Evolutionary conservation across 768 basidiomycete genomes (phyloP), one percentile per base, ranked within the genome.

Genomic region (Exsudoporus frostii): DNA sequence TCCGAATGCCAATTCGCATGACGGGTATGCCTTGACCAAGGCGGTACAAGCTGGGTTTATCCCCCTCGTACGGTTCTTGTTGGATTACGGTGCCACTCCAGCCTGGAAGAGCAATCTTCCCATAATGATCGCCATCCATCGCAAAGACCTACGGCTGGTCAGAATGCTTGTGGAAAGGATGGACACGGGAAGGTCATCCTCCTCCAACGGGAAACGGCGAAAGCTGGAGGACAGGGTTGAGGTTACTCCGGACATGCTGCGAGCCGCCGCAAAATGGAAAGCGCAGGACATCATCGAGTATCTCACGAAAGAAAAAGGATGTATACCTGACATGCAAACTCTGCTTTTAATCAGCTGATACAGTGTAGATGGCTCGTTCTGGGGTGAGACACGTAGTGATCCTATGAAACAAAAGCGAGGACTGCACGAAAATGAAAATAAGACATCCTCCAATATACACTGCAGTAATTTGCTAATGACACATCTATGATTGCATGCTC

Each of bases 21-120:
- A 80, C 3, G 95, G 94, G 1, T 97, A 94, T 63, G 85, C 88
- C 0, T 81, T 97, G 37, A 84, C 83, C 15, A 84, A 81, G 58
- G 92, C 94, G 2, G 89, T 92, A 1, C 76, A 85, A 34, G 83
- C 80, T 0, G 73, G 74, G 20, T 85, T 86, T 56, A 50, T 76
- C 1, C 83, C 85, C 4, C 79, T 97, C 8, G 74, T 93, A 1
- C 73, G 68, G 22, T 85, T 90, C 59, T 76, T 98, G 15, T 81
- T 97, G 45, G 72, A 74, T 3, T 73, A 84, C 19, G 87, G 84
- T 4, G 93, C 91, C 0, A 86, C 85, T 11, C 93, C 94, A 0
- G 63, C 63, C 5, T 70, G 70, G 55, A 88, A 86, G 61, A 67
- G 78, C 13, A 78, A 74, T 20, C 72, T 93, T n/a, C 78, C 92